Base-by-base conservation (phyloP, 2,329 filamentous ascomycete genomes). In the Trichophyton simii region DNA sequence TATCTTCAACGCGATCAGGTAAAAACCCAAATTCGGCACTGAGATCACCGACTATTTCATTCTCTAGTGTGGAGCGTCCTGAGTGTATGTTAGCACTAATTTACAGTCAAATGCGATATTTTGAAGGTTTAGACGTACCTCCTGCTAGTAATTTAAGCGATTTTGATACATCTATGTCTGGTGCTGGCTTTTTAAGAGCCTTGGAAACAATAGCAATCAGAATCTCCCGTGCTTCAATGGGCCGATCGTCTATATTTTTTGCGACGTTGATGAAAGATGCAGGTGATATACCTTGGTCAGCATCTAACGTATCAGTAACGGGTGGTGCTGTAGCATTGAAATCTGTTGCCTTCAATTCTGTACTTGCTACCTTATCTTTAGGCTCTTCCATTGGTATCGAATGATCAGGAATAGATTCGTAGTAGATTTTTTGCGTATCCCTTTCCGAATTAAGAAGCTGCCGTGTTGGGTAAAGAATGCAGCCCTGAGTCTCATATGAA, bases 21-120 rank as follows among this genome's bases (percentile, higher is more conserved):
- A 75, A 63, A 4, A 63, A 66, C 7, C 73, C 75, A 62, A 78
- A 76, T 63, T 78, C 76, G 20, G 67, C 68, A 8, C 68, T 64
- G 22, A 78, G 69, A 63, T 78, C 75, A 1, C 76, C 77, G 9
- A 75, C 70, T 59, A 78, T 70, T 62, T 79, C 76, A 60, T 78
- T 79, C 61, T 78, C 73, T 1, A 79, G 66, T 1, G 76, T 77
- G 1, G 77, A 79, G 59, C 72, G 71, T 3, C 74, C 73, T 71
- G 25, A 28, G 57, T 5, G 8, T 22, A 25, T 62, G 60, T 61
- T 62, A 52, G 58, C 18, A 38, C 36, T 41, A 3, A 13, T 11
- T 15, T 15, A 41, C 15, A 15, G 38, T 3, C 38, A 5, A 11
- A 41, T 41, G 15, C 3, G 11, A 41, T 41, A 5, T 41, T 13